These are phyloP conservation scores for Austroboletus festivus DNA, from an alignment of 768 basidiomycete species.

Conservation along the genomic window DNA sequence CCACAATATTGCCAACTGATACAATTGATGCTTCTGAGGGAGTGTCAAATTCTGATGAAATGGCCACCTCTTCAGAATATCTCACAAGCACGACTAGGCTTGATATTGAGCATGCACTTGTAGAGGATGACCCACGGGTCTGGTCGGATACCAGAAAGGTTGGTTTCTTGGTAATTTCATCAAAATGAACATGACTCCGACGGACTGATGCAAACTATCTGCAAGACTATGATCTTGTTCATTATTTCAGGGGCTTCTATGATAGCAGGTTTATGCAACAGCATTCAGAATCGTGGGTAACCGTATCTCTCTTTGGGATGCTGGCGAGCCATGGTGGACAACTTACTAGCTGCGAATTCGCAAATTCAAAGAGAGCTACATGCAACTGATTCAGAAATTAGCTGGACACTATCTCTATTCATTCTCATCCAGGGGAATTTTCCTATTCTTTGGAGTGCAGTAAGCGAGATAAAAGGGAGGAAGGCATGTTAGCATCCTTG, in stretches of 20 bases:
- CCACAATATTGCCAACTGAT: not conserved
- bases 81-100: conserved; percentile 3
- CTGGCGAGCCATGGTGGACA: not conserved
- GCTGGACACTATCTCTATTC: conserved; percentile 68
- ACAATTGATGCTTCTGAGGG: not conserved
- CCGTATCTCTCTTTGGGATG: not conserved
- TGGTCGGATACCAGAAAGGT: conserved; percentile 64
- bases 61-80: not conserved
- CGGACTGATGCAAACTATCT: not conserved
- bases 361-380: conserved; percentile 61
- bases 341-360: conserved; percentile 56
- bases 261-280: conserved; percentile 26
- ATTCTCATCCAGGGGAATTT: conserved; percentile 67
- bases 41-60: not conserved
- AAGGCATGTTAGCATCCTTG: conserved; percentile 41
- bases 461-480: conserved; percentile 61
- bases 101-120: conserved; percentile 41
- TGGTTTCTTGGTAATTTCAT: not conserved
- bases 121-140: conserved; percentile 58
- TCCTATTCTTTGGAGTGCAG: conserved; percentile 31
- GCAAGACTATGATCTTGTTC: conserved; percentile 18
- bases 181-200: no score
- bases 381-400: conserved; percentile 60
- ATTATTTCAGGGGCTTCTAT: conserved; percentile 29
- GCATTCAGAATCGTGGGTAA: conserved; percentile 31